Evolutionary conservation across 768 basidiomycete species (phyloP), one percentile per base, ranked within the genome.

Genomic region (Dentipellis fragilis): DNA sequence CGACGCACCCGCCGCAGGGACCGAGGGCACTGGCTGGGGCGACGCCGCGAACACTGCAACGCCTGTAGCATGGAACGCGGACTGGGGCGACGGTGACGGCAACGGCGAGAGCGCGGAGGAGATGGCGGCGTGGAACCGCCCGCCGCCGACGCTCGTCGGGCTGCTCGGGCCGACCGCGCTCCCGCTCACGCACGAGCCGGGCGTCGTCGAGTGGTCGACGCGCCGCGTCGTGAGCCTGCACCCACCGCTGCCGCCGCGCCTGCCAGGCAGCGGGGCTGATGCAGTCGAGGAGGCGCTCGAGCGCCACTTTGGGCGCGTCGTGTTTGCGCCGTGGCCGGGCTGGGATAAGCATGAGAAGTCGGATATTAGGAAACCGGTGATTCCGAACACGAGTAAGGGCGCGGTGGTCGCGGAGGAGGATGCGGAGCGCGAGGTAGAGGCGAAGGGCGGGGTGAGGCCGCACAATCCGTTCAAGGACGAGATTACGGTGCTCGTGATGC

Each of bases 121-220:
- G n/a, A 55, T 16, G 2, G 36, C 58, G 4, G 54, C 52, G 10
- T 64, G 62, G 59, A 36, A 56, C 17, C 38, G 52, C 17, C 40
- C 45, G 22, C 50, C 38, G 23, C 48, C 39, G n/a, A 57, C 57
- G n/a, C 65, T 82, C 38, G 54, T 72, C 42, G 60, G 69, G 4
- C 63, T 80, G 42, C 66, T 88, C 5, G 87, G 84, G 0, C 79
- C 80, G 2, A 80, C 77, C 11, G 65, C 68, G 6, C 67, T 88
- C 37, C 80, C 85, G 0, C 61, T 77, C 52, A 85, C 86, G 0
- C 85, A 88, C 62, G 75, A 73, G 5, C 73, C 82, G 1, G 85
- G 84, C 9, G 68, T 87, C 49, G 79, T 86, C 52, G 87, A 89
- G 67, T 75, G 71, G 36, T 83, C 83, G 1, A 77, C 83, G 54